Conservation (phyloP, 2,329 filamentous ascomycete species). For the Truncatella angustata region DNA sequence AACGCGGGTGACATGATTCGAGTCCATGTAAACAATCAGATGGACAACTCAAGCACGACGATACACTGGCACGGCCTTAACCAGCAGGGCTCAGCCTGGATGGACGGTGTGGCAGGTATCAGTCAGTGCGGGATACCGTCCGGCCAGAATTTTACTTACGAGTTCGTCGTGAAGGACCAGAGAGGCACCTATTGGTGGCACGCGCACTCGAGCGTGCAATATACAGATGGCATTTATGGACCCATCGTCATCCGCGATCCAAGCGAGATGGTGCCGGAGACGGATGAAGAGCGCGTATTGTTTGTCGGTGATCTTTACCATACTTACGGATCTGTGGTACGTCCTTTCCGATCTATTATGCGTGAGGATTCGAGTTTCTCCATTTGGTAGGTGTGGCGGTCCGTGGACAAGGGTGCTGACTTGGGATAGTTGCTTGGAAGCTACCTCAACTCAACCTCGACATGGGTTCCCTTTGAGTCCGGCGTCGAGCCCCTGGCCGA, state of each 20-base stretch:
- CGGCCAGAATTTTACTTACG: slow-evolving; percentile 56
- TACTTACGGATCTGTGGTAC: slow-evolving; percentile 30
- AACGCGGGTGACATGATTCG: slow-evolving; percentile 41
- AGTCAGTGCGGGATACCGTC: slow-evolving; percentile 60
- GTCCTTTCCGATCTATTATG: slow-evolving; percentile 10
- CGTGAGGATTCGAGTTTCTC: too few species aligned
- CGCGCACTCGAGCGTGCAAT: slow-evolving; percentile 58
- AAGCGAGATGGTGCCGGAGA: slow-evolving; percentile 25
- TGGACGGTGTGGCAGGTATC: slow-evolving; percentile 64
- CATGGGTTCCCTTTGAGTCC: slow-evolving; percentile 31
- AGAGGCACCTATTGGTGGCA: slow-evolving; percentile 54
- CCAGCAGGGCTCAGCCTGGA: slow-evolving; percentile 60
- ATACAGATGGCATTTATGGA: slow-evolving; percentile 63
- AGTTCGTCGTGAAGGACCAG: slow-evolving; percentile 48
- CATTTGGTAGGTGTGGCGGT: too few species aligned
- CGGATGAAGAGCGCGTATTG: slow-evolving; percentile 34
- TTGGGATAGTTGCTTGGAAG: slow-evolving; percentile 20
- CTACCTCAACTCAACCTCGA: slow-evolving; percentile 31
- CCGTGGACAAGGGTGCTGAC: slow-evolving; percentile 10
- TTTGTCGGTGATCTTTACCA: slow-evolving; percentile 40
- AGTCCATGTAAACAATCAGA: slow-evolving; percentile 37
- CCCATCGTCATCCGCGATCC: slow-evolving; percentile 50
- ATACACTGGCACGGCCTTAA: slow-evolving; percentile 70
- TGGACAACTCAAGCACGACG: slow-evolving; percentile 41
- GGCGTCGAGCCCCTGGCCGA: slow-evolving; percentile 40